A percentile compares a stretch with the other conserved stretches of the same genome.
phyloP scores from a whole-genome alignment of 371 early-diverging fungal species.

The Mortierella sp. region DNA sequence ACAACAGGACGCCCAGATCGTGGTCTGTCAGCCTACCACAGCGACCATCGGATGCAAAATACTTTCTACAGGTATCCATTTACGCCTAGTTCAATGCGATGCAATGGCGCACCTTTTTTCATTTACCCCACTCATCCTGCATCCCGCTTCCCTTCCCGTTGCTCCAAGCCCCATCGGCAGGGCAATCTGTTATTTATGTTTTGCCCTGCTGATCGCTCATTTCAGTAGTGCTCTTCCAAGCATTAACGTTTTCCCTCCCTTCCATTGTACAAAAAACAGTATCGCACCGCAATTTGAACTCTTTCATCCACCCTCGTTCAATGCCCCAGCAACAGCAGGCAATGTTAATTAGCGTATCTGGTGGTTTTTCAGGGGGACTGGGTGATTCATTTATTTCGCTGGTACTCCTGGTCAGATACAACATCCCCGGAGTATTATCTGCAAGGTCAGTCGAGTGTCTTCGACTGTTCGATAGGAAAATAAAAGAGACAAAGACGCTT shows the following conservation, averaged over 20 bases:
- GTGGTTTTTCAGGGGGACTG: neutral
- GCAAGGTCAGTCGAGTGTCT: no score
- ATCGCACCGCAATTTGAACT: constrained; percentile 5
- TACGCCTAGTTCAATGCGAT: neutral
- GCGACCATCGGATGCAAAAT: no score
- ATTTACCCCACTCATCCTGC: constrained; percentile 5
- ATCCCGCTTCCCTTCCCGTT: neutral
- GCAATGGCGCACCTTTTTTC: neutral
- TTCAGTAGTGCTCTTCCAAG: neutral
- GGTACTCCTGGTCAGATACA: neutral
- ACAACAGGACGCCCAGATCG: neutral
- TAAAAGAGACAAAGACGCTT: neutral
- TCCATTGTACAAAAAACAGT: neutral
- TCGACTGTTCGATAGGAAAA: neutral
- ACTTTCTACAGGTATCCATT: neutral
- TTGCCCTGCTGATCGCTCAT: constrained; percentile 12
- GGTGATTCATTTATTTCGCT: neutral
- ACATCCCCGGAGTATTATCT: neutral
- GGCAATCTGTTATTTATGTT: neutral
- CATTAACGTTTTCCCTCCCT: constrained; percentile 1
- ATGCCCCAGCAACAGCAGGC: neutral
- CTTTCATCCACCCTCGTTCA: no score
- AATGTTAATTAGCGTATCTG: no score
- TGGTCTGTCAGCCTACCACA: neutral
- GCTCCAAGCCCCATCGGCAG: neutral